phyloP scores from a whole-genome alignment of 1,284 basidiomycete genomes.

The Moesziomyces parantarcticus region DNA sequence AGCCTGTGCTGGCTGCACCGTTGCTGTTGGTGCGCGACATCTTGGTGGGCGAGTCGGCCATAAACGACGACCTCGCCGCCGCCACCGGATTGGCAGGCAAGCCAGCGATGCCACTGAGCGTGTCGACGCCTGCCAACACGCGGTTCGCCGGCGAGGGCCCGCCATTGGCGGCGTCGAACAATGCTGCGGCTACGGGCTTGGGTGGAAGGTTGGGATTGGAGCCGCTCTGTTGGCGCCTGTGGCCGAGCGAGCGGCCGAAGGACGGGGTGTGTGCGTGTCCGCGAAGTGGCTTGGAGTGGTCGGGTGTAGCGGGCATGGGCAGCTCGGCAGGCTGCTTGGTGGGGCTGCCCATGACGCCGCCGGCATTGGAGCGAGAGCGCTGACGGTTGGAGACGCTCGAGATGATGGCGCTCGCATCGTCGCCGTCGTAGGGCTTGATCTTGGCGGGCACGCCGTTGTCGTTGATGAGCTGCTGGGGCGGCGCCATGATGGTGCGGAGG shows the following conservation, averaged over 20 bases:
- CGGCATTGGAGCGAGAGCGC: slow-evolving; percentile 60
- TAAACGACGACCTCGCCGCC: slow-evolving; percentile 22
- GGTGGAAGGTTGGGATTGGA: slow-evolving; percentile 55
- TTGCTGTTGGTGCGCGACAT: slow-evolving; percentile 37
- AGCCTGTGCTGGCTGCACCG: not conserved
- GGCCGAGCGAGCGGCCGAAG: slow-evolving; percentile 41
- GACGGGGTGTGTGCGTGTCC: slow-evolving; percentile 36
- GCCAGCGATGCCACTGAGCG: slow-evolving; percentile 45
- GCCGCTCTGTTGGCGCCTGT: slow-evolving; percentile 54
- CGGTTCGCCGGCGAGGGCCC: slow-evolving; percentile 60
- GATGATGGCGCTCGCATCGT: slow-evolving; percentile 90
- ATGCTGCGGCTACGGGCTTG: slow-evolving; percentile 61
- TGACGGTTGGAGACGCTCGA: slow-evolving; percentile 79
- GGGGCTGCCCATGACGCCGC: slow-evolving; percentile 32
- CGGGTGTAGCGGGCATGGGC: slow-evolving; percentile 21
- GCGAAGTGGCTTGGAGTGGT: slow-evolving; percentile 23
- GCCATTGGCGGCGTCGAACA: slow-evolving; percentile 63
- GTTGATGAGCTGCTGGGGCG: slow-evolving; percentile 71
- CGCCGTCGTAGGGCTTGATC: slow-evolving; percentile 90
- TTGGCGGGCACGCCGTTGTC: slow-evolving; percentile 69
- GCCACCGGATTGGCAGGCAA: slow-evolving; percentile 44
- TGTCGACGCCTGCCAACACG: slow-evolving; percentile 44
- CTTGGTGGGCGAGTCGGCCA: slow-evolving; percentile 22
- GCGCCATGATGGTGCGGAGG: slow-evolving; percentile 80
- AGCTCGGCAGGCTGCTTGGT: slow-evolving; percentile 43